Base-by-base conservation (phyloP, 257 asterid genomes). In the Solanum corneliomulleri region DNA sequence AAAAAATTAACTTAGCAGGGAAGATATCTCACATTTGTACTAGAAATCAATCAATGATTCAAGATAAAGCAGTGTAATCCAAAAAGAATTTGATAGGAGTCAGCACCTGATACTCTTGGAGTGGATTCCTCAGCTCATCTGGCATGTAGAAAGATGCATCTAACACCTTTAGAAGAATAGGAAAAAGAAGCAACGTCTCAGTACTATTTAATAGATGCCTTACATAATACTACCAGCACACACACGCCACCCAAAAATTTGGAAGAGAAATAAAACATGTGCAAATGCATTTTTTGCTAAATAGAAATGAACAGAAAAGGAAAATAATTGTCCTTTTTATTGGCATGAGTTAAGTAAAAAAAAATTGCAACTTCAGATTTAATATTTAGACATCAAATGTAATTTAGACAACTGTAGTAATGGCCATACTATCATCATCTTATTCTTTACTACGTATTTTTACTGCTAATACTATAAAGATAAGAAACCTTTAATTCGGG, bases 101-200 rank as follows among this genome's bases (percentile, higher is more conserved):
- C 85, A 80, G 68, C 87, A 95, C 98, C 99, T 97, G 98, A 91
- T 95, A 96, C 90, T 97, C 99, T 89, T 97, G 99, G 89, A 96
- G 93, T 62, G 99, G 98, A 88, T 97, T 94, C 90, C 99, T 94
- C 92, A 95, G 96, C 89, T 97, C 99, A 89, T 95, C 93, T 85
- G 99, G 99, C 99, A 97, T 93, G 90, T 97, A 97, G 99, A 99
- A 97, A 74, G 99, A 97, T 62, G 99, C 99, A 89, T 97, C 99
- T 94, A 97, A 86, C 89, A 97, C 97, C 99, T 95, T 89, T 80
- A 42, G 23, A 44, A 76, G 41, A 76, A 75, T 12, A 42, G 60
- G 83, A 76, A 76, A 76, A 76, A 11, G 58, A 76, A 76, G 29
- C 56, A 76, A 18, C 83, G n/a, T 23, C 20, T 42, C 37, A 76